Evolutionary conservation across 176 grass and related monocot genomes (phyloP).

Genomic region (Hsuehochloa calcarea): DNA sequence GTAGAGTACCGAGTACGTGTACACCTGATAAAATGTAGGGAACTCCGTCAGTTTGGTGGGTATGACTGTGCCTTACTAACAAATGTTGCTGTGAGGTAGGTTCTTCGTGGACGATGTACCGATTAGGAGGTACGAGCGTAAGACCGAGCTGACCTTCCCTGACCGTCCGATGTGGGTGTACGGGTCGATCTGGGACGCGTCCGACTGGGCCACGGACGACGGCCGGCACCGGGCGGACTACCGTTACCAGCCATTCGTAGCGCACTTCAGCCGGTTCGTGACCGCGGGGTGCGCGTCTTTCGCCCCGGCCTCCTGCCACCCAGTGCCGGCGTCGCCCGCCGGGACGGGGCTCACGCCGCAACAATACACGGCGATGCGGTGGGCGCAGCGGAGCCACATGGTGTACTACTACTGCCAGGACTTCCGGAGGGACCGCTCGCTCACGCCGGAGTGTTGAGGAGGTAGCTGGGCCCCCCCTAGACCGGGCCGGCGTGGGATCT

Average conservation of each 20-base stretch:
- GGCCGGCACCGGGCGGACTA: constrained; percentile 72
- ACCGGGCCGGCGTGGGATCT: neutral
- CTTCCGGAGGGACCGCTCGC: constrained; percentile 64
- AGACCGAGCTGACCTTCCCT: constrained; percentile 56
- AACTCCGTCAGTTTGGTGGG: accelerated
- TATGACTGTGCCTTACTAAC: no score
- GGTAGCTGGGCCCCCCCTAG: neutral
- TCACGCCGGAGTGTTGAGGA: constrained; percentile 73
- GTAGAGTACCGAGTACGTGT: no score
- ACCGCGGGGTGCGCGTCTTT: constrained; percentile 30
- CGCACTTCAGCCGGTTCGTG: constrained; percentile 34
- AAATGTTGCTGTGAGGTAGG: neutral
- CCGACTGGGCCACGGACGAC: constrained; percentile 74
- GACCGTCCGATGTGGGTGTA: constrained; percentile 75
- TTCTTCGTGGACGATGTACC: constrained; percentile 86
- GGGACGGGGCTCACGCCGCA: constrained; percentile 47
- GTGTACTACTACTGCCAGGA: constrained; percentile 85
- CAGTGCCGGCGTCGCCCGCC: constrained; percentile 30
- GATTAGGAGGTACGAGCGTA: constrained; percentile 58
- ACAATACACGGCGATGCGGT: constrained; percentile 52
- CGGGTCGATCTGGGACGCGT: constrained; percentile 88
- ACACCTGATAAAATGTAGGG: accelerated
- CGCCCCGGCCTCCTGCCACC: constrained; percentile 27
- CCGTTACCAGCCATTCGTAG: constrained; percentile 72
- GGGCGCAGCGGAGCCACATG: constrained; percentile 69